phyloP scores from a whole-genome alignment of 148 eudicot species.

The Diospyros lotus region DNA sequence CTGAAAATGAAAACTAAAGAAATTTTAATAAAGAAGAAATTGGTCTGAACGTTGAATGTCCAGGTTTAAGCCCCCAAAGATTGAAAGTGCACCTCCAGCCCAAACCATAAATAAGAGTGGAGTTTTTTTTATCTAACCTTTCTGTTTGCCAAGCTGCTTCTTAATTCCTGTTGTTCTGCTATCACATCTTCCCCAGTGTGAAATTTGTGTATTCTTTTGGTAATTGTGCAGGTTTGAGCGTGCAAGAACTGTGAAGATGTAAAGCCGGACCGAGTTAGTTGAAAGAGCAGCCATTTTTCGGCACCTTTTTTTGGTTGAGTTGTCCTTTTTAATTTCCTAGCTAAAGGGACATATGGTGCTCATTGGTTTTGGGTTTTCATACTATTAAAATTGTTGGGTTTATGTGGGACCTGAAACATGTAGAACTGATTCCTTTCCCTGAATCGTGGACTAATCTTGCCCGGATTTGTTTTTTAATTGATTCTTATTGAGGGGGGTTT shows the following conservation, averaged over 20 bases:
- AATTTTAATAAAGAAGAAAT: background rate
- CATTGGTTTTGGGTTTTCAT: slow-evolving; percentile 1
- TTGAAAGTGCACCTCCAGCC: too few species aligned
- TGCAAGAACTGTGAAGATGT: slow-evolving; percentile 27
- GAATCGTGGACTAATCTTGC: too few species aligned
- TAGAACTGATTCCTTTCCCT: background rate
- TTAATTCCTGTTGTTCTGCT: too few species aligned
- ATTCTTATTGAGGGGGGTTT: too few species aligned
- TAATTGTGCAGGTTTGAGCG: slow-evolving; percentile 24
- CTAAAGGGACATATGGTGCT: background rate
- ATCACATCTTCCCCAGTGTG: background rate
- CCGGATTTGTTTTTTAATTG: too few species aligned
- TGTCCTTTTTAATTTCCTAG: background rate
- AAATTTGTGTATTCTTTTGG: background rate
- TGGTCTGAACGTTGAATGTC: too few species aligned
- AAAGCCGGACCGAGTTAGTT: background rate
- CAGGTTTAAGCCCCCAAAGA: too few species aligned
- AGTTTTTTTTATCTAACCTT: background rate
- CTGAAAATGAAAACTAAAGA: background rate
- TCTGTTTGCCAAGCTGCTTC: too few species aligned
- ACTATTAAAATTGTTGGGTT: background rate
- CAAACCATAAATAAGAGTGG: background rate
- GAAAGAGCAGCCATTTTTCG: background rate
- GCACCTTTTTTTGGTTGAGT: background rate
- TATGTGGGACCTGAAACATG: background rate